A percentile compares a stretch with the other conserved stretches of the same genome.
Evolutionary conservation across 2,329 filamentous ascomycete genomes (phyloP).

Genomic region (Neofusicoccum cordaticola): DNA sequence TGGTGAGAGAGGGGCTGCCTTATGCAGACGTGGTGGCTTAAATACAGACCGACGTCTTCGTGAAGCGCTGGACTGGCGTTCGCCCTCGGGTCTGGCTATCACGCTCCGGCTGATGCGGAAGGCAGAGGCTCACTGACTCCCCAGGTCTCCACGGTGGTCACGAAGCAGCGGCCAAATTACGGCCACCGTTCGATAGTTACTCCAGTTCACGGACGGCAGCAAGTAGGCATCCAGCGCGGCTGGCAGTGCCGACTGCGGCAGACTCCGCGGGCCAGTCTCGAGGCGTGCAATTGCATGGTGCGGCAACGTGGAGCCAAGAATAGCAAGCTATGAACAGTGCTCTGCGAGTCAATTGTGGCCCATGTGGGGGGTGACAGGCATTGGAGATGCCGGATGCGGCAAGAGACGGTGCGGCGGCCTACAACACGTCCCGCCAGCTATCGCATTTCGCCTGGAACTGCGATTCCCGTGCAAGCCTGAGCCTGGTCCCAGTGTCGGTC

Average conservation of each 20-base stretch:
- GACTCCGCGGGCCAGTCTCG: neutral
- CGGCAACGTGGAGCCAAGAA: neutral
- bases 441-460: neutral
- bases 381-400: neutral
- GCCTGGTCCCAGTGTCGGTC: neutral
- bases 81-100: neutral
- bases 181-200: neutral
- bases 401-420: neutral
- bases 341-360: neutral
- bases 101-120: neutral
- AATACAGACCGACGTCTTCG: neutral
- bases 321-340: neutral
- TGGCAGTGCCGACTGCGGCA: neutral
- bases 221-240: neutral
- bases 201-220: neutral
- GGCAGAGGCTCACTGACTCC: neutral
- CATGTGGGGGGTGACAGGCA: neutral
- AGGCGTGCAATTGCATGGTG: neutral
- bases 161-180: constrained; percentile 1
- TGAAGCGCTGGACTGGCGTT: neutral
- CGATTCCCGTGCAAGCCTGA: neutral
- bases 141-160: neutral
- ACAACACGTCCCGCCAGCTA: neutral
- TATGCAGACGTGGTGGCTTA: neutral
- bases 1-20: neutral